Evolutionary conservation across 495 filamentous ascomycete species (phyloP), one percentile per base, ranked within the genome.

Genomic region (Aspergillus cristatus): DNA sequence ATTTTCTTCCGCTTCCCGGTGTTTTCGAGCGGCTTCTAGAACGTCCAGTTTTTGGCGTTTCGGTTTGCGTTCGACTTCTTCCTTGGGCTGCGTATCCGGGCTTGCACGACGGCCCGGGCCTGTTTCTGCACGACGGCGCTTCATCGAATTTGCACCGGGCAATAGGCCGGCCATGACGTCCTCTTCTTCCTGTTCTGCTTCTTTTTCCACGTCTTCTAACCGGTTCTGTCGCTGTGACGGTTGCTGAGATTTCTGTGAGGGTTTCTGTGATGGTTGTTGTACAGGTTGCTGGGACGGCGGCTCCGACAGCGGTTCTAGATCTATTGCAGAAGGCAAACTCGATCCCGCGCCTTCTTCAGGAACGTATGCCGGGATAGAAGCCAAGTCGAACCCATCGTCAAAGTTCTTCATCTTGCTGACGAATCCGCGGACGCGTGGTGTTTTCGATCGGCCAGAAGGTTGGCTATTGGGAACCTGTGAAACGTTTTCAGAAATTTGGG

Each of bases 381-480:
- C 61, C 45, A 72, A 66, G 26, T 68, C 62, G 37, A 68, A 67
- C 7, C 71, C 75, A 38, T 79, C 77, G 42, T 77, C 77, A 38
- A 94, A 94, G 0, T 78, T 78, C 46, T 80, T 82, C 60, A 93
- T 88, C 14, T 82, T 78, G 40, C 73, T 78, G n/a, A 67, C 57
- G 14, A 57, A 65, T 16, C 46, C 46, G 26, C 62, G 60, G 6
- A 52, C 52, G 14, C 63, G 63, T 6, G 58, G 48, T 6, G 50
- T 53, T 29, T 59, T 61, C 1, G 35, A 12, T 12, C 43, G 48
- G 26, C 47, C 38, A 15, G 35, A 14, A 2, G 45, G 46, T 28
- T 50, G 51, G 18, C 20, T 14, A 3, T 13, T 14, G 14, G 15
- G 11, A 16, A 6, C 5, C n/a, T 29, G 24, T 4, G 26, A 16